Base-by-base conservation (phyloP, 225 moss, liverwort and hornwort species). In the Takakia lepidozioides region DNA sequence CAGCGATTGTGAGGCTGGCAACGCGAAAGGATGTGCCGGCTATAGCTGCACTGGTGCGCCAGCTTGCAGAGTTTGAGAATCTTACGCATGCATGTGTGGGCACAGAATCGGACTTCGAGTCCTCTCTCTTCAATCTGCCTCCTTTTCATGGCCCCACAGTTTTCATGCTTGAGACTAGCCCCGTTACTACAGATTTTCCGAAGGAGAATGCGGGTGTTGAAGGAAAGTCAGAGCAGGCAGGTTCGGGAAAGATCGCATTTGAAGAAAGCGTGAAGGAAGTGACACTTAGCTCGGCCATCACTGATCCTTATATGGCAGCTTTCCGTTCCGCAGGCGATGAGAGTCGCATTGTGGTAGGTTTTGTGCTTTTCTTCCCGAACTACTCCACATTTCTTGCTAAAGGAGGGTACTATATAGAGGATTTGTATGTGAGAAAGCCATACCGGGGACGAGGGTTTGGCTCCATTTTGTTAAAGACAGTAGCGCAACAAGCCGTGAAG, bases 101-200 rank as follows among this genome's bases (percentile, higher is more conserved):
- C 8, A 73, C 76, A 1, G 76, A 73, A 29, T 75, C 59, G 54
- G 73, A 73, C 42, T 3, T 82, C 0, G 41, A 67, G 3, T 5
- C 69, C 3, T 32, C 69, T 1, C 50, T 82, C 2, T 82, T 72
- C 72, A 73, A 39, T 15, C 27, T 73, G 16, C 81, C 77, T 0
- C 24, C 81, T 3, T 82, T 76, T 59, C 57, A 82, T 9, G 81
- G 76, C 0, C 76, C 81, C 4, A 82, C 73, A 10, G 81, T 76
- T 38, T 55, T 82, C 26, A 68, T 82, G 48, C 63, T 82, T 15
- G 81, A 82, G 54, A 59, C 70, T 3, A 55, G 59, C 0, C 56
- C 59, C 4, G 36, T 48, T n/a, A 58, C 22, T 7, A 36, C 43
- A 27, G 30, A 5, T 7, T 14, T 43, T 29, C 27, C 21, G 8